Evolutionary conservation across 2,329 filamentous ascomycete genomes (phyloP).

Genomic region (Aphanocladium album): DNA sequence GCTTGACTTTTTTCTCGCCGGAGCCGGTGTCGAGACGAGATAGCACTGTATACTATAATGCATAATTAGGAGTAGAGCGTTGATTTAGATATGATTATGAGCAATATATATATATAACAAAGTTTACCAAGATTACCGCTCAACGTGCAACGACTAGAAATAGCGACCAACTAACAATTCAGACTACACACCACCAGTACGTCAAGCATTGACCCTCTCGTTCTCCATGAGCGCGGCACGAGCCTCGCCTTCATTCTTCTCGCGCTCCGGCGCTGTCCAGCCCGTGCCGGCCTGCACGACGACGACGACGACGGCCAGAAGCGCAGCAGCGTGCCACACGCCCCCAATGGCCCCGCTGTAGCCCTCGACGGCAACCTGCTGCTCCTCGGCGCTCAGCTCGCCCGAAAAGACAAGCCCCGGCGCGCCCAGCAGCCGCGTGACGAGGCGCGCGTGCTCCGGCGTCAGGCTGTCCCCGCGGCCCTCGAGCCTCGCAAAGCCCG

Average conservation of each 20-base stretch:
- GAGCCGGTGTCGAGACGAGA: conserved; percentile 17
- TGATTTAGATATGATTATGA: too few relatives aligned
- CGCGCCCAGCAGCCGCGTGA: conserved; percentile 45
- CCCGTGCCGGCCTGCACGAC: conserved; percentile 47
- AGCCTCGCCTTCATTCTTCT: conserved; percentile 27
- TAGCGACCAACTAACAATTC: too few relatives aligned
- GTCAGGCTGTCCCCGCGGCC: conserved; percentile 27
- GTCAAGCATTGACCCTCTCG: too few relatives aligned
- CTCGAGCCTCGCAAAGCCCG: conserved; percentile 50
- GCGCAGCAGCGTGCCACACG: conserved; percentile 44
- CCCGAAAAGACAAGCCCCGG: conserved; percentile 45
- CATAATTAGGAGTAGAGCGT: too few relatives aligned
- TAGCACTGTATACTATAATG: background rate
- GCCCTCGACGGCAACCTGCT: conserved; percentile 39
- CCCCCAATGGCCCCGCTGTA: conserved; percentile 42
- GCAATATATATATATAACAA: too few relatives aligned
- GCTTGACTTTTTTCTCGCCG: conserved; percentile 67
- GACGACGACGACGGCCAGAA: conserved; percentile 38
- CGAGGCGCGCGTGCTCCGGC: conserved; percentile 32
- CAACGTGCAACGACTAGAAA: background rate
- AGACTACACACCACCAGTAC: too few relatives aligned
- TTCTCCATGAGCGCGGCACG: conserved; percentile 23
- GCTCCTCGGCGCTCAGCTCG: conserved; percentile 36
- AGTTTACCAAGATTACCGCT: too few relatives aligned
- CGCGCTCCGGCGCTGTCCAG: conserved; percentile 43